phyloP scores from a whole-genome alignment of 2,329 filamentous ascomycete genomes.

The Sporothrix luriei region DNA sequence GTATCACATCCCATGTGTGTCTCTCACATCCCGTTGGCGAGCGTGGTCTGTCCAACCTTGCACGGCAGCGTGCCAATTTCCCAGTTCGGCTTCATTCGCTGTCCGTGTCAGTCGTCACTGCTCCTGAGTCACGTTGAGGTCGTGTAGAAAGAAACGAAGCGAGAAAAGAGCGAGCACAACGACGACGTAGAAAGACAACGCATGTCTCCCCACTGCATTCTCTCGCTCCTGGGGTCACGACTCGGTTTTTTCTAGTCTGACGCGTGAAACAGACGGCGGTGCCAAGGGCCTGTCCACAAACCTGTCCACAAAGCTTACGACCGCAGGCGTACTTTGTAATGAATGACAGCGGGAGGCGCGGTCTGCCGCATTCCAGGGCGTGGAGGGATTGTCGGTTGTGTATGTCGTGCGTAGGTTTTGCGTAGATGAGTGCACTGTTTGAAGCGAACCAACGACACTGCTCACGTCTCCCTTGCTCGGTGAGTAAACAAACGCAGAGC shows the following conservation, averaged over 20 bases:
- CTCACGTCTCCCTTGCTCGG: slow-evolving; percentile 10
- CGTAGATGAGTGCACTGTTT: too few relatives aligned
- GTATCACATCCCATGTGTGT: not conserved
- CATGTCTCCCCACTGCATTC: not conserved
- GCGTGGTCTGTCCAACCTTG: slow-evolving; percentile 16
- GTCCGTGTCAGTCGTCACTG: slow-evolving; percentile 7
- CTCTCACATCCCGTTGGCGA: not conserved
- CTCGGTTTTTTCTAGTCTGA: slow-evolving; percentile 4
- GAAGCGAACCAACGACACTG: not conserved
- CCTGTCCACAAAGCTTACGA: not conserved
- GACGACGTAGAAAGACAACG: not conserved
- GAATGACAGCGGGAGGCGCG: slow-evolving; percentile 10
- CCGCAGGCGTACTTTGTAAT: slow-evolving; percentile 9
- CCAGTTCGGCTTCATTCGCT: slow-evolving; percentile 10
- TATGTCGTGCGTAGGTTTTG: too few relatives aligned
- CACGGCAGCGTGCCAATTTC: slow-evolving; percentile 13
- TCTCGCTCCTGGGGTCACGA: not conserved
- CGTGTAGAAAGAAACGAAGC: not conserved
- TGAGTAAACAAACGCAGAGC: not conserved
- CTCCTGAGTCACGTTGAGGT: not conserved
- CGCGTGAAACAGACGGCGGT: slow-evolving; percentile 27
- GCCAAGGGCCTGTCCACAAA: slow-evolving; percentile 25
- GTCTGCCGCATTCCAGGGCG: slow-evolving; percentile 11
- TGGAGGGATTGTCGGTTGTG: not conserved
- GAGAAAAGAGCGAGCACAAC: not conserved